Conservation (phyloP, 441 rosid species). For the Brassica balearica region DNA sequence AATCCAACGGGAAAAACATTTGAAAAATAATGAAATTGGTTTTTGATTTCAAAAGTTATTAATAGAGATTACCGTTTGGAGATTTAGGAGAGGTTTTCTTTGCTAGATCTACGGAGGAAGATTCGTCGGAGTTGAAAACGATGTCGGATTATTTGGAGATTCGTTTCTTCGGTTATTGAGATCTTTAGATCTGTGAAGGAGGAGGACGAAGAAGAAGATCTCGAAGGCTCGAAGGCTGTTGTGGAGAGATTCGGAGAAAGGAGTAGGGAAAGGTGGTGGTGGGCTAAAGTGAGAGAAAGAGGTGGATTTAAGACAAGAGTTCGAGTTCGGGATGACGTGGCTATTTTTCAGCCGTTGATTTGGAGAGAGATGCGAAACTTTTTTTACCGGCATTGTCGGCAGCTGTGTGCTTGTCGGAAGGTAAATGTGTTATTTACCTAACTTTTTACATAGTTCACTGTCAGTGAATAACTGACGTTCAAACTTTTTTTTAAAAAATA, state of each 20-base stretch:
- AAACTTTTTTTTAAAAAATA: too few relatives aligned
- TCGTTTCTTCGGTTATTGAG: not conserved
- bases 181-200: constrained; percentile 36
- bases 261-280: constrained; percentile 25
- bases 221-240: not conserved
- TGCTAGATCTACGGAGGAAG: constrained; percentile 50
- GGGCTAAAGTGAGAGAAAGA: constrained; percentile 9
- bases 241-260: constrained; percentile 14
- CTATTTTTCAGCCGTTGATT: constrained; percentile 37
- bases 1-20: constrained; percentile 27
- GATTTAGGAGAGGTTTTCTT: not conserved
- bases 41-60: constrained; percentile 7
- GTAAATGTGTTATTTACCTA: not conserved
- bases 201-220: constrained; percentile 1
- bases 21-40: not conserved
- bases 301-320: constrained; percentile 35
- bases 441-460: too few relatives aligned
- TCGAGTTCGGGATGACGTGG: constrained; percentile 45
- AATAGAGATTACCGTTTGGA: constrained; percentile 46
- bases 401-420: constrained; percentile 37
- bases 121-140: constrained; percentile 23
- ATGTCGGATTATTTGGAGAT: constrained; percentile 17
- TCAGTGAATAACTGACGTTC: too few relatives aligned
- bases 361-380: constrained; percentile 19
- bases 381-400: constrained; percentile 30